Percentiles rank a stretch among this genome's conserved stretches.
Conservation (phyloP, 2,329 filamentous ascomycete genomes). For the Saccharata proteae region DNA sequence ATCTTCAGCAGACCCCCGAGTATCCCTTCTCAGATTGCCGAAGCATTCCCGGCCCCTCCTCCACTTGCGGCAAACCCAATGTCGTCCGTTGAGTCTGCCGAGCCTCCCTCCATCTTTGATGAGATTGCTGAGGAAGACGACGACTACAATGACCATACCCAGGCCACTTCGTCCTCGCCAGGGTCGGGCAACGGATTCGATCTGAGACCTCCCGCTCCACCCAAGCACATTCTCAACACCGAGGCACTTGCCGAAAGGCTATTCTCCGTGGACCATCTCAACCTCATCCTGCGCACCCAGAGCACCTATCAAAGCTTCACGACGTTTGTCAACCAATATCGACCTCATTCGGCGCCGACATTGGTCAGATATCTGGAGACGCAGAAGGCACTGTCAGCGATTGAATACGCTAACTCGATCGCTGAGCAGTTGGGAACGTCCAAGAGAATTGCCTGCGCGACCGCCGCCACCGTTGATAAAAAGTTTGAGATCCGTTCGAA, state of each 20-base stretch:
- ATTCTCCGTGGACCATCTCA: constrained; percentile 52
- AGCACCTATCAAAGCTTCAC: constrained; percentile 51
- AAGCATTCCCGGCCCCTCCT: too few relatives aligned
- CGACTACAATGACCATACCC: constrained; percentile 1
- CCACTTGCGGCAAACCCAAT: too few relatives aligned
- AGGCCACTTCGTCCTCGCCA: constrained; percentile 3
- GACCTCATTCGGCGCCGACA: constrained; percentile 48
- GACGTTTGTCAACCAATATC: constrained; percentile 46
- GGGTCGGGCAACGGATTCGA: constrained; percentile 11
- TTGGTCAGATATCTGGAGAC: constrained; percentile 58
- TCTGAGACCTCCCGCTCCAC: constrained; percentile 15
- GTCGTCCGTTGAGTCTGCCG: constrained; percentile 6
- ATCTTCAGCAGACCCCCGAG: too few relatives aligned
- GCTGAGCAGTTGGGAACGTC: constrained; percentile 35
- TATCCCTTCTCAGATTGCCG: too few relatives aligned
- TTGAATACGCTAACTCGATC: constrained; percentile 56
- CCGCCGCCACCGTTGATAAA: constrained; percentile 38
- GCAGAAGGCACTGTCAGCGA: constrained; percentile 54
- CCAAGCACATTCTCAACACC: constrained; percentile 13
- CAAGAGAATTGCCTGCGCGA: constrained; percentile 5
- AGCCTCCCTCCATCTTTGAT: constrained; percentile 6
- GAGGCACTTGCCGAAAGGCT: constrained; percentile 50
- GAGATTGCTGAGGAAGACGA: neutral
- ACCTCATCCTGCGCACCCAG: constrained; percentile 49
- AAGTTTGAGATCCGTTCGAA: constrained; percentile 47